A percentile compares a stretch with the other conserved stretches of the same genome.
Conservation (phyloP, 2,329 filamentous ascomycete genomes). For the Clarireedia hainanense region DNA sequence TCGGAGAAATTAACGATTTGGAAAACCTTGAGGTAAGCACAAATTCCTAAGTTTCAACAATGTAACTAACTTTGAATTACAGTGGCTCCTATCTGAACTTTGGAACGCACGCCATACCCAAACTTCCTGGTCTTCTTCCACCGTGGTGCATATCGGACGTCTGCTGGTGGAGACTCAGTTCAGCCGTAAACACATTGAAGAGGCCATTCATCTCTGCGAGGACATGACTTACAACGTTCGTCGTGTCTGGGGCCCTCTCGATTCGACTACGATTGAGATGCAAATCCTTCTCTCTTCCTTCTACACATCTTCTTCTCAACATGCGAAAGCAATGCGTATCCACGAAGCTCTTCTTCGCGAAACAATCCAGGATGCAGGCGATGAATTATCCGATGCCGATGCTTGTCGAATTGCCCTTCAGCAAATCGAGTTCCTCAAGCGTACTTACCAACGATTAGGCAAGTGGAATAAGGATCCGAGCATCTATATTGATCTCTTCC, state of each 20-base stretch:
- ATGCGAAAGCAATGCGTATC: conserved; percentile 16
- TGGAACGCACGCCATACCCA: conserved; percentile 16
- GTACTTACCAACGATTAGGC: conserved; percentile 36
- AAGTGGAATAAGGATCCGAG: conserved; percentile 28
- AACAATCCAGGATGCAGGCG: conserved; percentile 21
- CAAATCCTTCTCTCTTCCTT: conserved; percentile 16
- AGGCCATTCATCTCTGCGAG: conserved; percentile 18
- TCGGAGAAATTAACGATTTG: conserved; percentile 41
- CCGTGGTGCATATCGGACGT: conserved; percentile 16
- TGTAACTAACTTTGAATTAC: neutral
- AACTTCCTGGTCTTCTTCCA: conserved; percentile 14
- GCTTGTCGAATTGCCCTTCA: conserved; percentile 23
- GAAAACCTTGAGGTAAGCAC: conserved; percentile 34
- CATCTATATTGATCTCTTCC: conserved; percentile 14
- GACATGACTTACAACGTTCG: conserved; percentile 23
- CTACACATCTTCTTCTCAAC: conserved; percentile 14
- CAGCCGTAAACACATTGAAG: conserved; percentile 7
- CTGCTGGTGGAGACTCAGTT: conserved; percentile 20
- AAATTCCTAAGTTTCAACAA: neutral
- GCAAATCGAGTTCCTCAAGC: conserved; percentile 32
- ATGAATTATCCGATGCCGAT: conserved; percentile 18
- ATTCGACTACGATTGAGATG: conserved; percentile 19
- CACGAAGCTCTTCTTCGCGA: conserved; percentile 21
- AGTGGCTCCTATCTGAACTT: conserved; percentile 18
- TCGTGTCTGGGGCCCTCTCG: conserved; percentile 20